Evolutionary conservation across 148 eudicot genomes (phyloP), one percentile per base, ranked within the genome.

Genomic region (Drosera capensis): DNA sequence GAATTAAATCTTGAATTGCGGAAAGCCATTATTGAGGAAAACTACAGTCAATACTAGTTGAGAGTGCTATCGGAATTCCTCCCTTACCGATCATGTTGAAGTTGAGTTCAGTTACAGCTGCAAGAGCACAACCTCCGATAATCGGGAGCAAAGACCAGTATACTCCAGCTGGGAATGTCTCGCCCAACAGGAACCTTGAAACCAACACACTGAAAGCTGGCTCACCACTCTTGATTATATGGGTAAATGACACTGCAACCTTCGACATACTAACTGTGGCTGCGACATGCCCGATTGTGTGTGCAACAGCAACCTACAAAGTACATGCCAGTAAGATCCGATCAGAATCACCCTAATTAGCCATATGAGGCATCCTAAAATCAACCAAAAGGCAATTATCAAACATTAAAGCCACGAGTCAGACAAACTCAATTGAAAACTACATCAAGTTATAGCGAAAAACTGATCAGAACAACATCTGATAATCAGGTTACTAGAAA

Each of bases 221-320:
- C 50, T 88, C 96, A 24, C 74, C 86, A 46, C 96, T 88, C 73
- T 88, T 88, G 56, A 88, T 88, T 26, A 88, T 88, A 70, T 88
- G 96, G 26, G 96, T 88, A 21, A 88, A 88, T 20, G 96, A 88
- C 25, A 88, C 94, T 3, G 96, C 96, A 43, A 88, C 96, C 74
- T 88, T 87, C 7, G 94, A 82, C 96, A 87, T 87, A 64, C 96
- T 87, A 44, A 87, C 96, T 7, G 96, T 87, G 38, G 96, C 96
- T 1, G 96, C 96, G 20, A 87, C 96, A 56, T 87, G 96, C 43
- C 96, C 94, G 60, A 87, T 87, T 50, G 96, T 74, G 59, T 87
- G 96, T 15, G 96, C 96, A 64, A 87, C 72, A 38, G 96, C 96
- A 65, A 87, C 96, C 96, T 87, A 45, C 26, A 29, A 68, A 60